Base-by-base conservation (phyloP, 2,329 filamentous ascomycete genomes). In the Alternaria atra region DNA sequence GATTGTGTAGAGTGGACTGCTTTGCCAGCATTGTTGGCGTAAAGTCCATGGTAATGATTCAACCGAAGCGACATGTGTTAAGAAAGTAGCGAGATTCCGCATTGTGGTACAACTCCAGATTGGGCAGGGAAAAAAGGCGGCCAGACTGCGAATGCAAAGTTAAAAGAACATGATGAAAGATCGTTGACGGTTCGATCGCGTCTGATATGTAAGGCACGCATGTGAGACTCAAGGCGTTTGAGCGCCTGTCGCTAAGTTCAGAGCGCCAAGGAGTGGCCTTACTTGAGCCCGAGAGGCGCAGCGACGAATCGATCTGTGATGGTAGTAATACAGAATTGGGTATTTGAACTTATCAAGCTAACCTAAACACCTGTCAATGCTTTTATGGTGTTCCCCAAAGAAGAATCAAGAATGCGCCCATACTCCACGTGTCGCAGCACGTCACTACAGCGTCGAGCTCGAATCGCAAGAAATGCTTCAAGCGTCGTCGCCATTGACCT, bases 401-500 rank as follows among this genome's bases (percentile, higher is more conserved):
- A 35, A 52, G 34, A 17, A 42, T 6, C 25, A 55, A 20, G 30
- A 52, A 37, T 53, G 32, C 37, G 43, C 40, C 34, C 39, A 34
- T 52, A 29, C 23, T 47, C 47, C 23, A n/a, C 46, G 9, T 2
- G 7, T 13, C n/a, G 30, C 46, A 25, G 17, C 30, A 23, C 20
- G 7, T 34, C 32, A 20, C 20, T 35, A 32, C 20, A 10, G 13
- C 32, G 1, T 27, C 20, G 5, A n/a, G n/a, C 13, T 50, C 3
- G 13, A 5, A 10, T 34, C 10, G 29, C 17, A 17, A 10, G 5
- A 27, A 4, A 17, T 34, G 15, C 2, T 17, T 66, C 50, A 68
- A 53, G 68, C 69, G 10, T 53, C 62, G 43, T 72, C 74, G 40
- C 72, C 75, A 32, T 74, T 67, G 55, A 65, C 71, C 29, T 74